A percentile compares a stretch with the other conserved stretches of the same genome.
Evolutionary conservation across 805 yeast species (phyloP).

Genomic region (Starmera pachycereana): DNA sequence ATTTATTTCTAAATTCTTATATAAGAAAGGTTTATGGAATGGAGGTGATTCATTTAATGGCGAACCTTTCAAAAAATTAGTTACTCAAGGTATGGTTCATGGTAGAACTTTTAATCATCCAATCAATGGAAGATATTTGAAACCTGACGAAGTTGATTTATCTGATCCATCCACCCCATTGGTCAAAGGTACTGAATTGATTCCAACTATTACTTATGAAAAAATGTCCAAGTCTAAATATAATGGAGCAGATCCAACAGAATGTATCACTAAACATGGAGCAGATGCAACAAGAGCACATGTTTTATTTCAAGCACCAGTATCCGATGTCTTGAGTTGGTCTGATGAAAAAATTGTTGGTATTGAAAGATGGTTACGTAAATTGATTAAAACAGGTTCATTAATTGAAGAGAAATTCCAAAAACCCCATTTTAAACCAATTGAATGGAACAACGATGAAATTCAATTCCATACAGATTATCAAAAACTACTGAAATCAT

Average conservation of each 20-base stretch:
- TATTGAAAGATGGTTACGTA: slow-evolving; percentile 74
- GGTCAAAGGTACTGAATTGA: slow-evolving; percentile 37
- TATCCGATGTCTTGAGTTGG: slow-evolving; percentile 77
- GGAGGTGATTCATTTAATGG: slow-evolving; percentile 40
- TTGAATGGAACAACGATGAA: slow-evolving; percentile 31
- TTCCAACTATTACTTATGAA: slow-evolving; percentile 56
- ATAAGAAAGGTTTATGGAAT: slow-evolving; percentile 57
- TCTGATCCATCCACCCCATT: slow-evolving; percentile 30
- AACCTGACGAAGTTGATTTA: slow-evolving; percentile 60
- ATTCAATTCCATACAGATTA: slow-evolving; percentile 46
- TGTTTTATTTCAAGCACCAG: slow-evolving; percentile 85
- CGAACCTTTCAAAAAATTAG: slow-evolving; percentile 73
- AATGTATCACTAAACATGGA: slow-evolving; percentile 67
- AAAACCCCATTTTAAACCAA: background rate
- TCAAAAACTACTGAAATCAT: slow-evolving; percentile 34
- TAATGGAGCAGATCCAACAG: slow-evolving; percentile 87
- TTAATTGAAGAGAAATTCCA: background rate
- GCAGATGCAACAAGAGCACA: slow-evolving; percentile 95
- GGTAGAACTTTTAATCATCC: slow-evolving; percentile 79
- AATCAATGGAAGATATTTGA: slow-evolving; percentile 59
- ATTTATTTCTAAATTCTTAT: slow-evolving; percentile 73
- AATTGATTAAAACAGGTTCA: slow-evolving; percentile 28
- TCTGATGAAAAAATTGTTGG: slow-evolving; percentile 83
- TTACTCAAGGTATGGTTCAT: slow-evolving; percentile 98
- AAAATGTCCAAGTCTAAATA: slow-evolving; percentile 96